Conservation (phyloP, 768 basidiomycete genomes). For the Clitopilus passeckerianus region DNA sequence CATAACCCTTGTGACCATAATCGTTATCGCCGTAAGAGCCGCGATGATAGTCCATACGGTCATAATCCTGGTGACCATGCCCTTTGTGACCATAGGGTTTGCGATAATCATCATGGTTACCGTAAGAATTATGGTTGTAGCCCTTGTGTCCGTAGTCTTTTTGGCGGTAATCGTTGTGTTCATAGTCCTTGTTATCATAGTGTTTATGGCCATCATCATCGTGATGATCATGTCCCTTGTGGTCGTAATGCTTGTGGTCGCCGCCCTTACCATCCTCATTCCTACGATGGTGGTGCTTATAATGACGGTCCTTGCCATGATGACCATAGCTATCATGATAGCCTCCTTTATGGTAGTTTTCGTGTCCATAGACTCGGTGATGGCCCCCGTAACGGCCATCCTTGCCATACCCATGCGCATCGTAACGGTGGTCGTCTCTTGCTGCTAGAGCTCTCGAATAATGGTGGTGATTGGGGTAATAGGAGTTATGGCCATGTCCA, state of each 20-base stretch:
- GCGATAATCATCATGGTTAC: background rate
- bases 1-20: background rate
- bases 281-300: background rate
- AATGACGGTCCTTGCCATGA: background rate
- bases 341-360: no score
- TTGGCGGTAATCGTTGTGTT: background rate
- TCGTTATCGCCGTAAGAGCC: background rate
- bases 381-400: background rate
- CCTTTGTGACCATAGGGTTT: background rate
- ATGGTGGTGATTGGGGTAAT: background rate
- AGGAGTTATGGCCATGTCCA: background rate
- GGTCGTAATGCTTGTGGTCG: background rate
- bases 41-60: background rate
- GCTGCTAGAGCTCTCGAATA: background rate
- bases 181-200: background rate
- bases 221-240: background rate
- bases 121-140: background rate
- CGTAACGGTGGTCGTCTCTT: background rate
- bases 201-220: background rate
- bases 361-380: background rate
- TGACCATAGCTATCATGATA: background rate
- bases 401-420: background rate
- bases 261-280: background rate
- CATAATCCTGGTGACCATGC: background rate
- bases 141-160: background rate